Evolutionary conservation across 1,139 yeast genomes (phyloP), one percentile per base, ranked within the genome.

Genomic region (Debaryomyces sp.): DNA sequence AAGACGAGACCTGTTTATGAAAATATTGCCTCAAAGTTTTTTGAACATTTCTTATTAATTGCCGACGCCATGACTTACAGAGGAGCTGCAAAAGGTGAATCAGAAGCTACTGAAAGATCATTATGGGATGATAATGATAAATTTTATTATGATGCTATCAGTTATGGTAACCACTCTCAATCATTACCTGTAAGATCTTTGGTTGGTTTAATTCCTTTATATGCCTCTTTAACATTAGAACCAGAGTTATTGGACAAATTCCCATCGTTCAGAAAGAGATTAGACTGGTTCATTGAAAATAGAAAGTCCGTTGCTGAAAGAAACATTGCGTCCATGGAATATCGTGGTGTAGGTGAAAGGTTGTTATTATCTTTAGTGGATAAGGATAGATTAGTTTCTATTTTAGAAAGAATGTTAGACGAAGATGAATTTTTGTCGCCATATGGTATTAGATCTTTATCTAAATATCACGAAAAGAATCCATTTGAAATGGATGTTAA

Each of bases 21-120:
- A 69, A 95, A 91, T 64, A 89, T 91, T 68, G 98, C 98, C 2
- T 87, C 96, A 48, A 92, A 92, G 69, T 92, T 92, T 69, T 91
- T 92, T 71, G 97, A 92, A 71, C 98, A 92, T 69, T 92, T 91
- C 68, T 73, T 92, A 53, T 77, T 91, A 62, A 92, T 92, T 73
- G 92, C 97, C 38, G 98, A 92, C 70, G 97, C 98, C 24, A 89
- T 92, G 96, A 84, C 96, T 17, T 89, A 83, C 68, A 70, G 83
- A 53, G 75, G 80, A 49, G 82, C 82, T 23, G 72, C 68, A 27
- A 63, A 64, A 45, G 80, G 75, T 21, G 75, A 71, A 15, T 73
- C 70, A 27, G 70, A 67, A 36, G 75, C 82, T 18, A 71, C 81
- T 12, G 81, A 77, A 44, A 84, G 81, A 57, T 87, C 94, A 0